These are phyloP conservation scores for Diutina mesorugosa DNA, from an alignment of 1,139 yeast species.

Conservation along the genomic window DNA sequence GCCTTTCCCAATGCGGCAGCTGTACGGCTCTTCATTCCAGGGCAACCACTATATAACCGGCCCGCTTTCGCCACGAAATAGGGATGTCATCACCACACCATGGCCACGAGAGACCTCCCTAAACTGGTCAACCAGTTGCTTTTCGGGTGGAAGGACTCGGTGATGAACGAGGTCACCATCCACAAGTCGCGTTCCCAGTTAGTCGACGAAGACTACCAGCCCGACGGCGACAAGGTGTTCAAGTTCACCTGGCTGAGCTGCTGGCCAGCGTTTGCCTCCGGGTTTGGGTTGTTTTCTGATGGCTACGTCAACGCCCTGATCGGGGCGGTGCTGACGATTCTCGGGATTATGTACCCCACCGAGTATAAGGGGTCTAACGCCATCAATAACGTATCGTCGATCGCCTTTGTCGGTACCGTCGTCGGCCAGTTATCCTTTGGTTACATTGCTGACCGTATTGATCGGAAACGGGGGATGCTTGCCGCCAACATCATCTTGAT, in stretches of 20 bases:
- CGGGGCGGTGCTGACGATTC: constrained; percentile 61
- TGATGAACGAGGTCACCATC: constrained; percentile 24
- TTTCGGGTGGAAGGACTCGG: constrained; percentile 25
- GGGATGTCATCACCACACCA: constrained; percentile 5
- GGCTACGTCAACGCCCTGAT: constrained; percentile 84
- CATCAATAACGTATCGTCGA: constrained; percentile 68
- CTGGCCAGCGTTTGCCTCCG: constrained; percentile 82
- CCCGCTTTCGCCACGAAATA: not conserved
- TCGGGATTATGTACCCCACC: constrained; percentile 48
- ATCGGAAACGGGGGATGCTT: constrained; percentile 75
- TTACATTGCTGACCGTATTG: constrained; percentile 60
- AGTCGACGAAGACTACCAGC: constrained; percentile 6
- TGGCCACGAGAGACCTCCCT: constrained; percentile 44
- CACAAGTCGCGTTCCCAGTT: constrained; percentile 8
- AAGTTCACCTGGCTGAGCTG: not conserved
- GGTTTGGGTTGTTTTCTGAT: constrained; percentile 85
- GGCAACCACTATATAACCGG: no score
- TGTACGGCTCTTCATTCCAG: not conserved
- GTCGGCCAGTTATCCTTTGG: constrained; percentile 81
- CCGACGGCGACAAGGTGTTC: constrained; percentile 1
- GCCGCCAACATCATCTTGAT: constrained; percentile 61
- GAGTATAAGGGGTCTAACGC: constrained; percentile 54
- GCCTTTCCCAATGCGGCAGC: not conserved
- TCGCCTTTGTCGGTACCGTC: constrained; percentile 85
- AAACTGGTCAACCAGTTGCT: constrained; percentile 21